Evolutionary conservation across 495 filamentous ascomycete genomes (phyloP).

Genomic region (Lichina pygmaea): DNA sequence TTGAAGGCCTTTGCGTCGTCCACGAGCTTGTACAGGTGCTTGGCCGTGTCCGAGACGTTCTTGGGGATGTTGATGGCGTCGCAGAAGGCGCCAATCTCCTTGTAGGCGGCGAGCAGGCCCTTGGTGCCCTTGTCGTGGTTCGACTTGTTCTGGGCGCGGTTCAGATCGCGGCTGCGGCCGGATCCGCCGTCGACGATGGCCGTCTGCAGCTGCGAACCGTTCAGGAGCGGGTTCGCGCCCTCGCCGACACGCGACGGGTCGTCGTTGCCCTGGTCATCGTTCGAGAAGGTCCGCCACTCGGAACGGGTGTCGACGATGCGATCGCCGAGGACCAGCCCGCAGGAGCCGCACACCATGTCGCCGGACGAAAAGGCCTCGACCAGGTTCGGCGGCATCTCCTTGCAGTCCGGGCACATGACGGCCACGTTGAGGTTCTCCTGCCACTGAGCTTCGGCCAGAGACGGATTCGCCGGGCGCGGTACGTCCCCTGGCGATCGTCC

Average conservation of each 20-base stretch:
- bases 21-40: conserved; percentile 79
- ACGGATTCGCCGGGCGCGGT: conserved; percentile 1
- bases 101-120: conserved; percentile 50
- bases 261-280: conserved; percentile 81
- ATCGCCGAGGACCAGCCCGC: conserved; percentile 74
- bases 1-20: conserved; percentile 83
- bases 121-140: conserved; percentile 74
- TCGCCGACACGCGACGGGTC: conserved; percentile 97
- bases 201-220: conserved; percentile 81
- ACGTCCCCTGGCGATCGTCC: neutral
- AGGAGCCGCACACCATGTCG: conserved; percentile 77
- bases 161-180: conserved; percentile 47
- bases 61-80: conserved; percentile 61
- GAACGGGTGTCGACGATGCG: conserved; percentile 84
- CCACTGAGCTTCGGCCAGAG: conserved; percentile 17
- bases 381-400: conserved; percentile 73
- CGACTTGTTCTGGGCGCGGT: conserved; percentile 64
- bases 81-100: conserved; percentile 69
- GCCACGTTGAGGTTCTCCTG: conserved; percentile 60
- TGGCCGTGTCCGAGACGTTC: conserved; percentile 59
- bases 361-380: conserved; percentile 75
- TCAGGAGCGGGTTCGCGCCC: conserved; percentile 57
- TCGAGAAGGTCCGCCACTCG: conserved; percentile 96
- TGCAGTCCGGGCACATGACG: conserved; percentile 70
- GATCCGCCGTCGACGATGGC: conserved; percentile 47